phyloP scores from a whole-genome alignment of 2,329 filamentous ascomycete genomes.

The Hirsutella minnesotensis region DNA sequence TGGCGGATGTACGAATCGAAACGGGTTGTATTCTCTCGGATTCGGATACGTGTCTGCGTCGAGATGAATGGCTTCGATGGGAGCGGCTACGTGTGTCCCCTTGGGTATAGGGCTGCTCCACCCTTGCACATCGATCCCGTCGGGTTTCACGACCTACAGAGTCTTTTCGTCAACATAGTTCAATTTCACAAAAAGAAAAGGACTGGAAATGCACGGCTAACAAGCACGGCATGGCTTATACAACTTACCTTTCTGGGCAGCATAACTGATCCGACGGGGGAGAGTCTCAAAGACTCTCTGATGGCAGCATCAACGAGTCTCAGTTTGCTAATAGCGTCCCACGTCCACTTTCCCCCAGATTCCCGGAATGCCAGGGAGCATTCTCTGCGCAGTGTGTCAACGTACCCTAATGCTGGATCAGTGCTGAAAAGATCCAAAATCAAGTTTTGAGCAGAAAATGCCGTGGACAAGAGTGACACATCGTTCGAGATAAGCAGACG shows the following conservation, averaged over 20 bases:
- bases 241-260: neutral
- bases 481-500: neutral
- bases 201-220: no score
- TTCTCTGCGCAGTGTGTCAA: neutral
- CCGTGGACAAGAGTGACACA: neutral
- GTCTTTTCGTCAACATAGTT: no score
- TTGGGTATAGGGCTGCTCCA: neutral
- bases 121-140: neutral
- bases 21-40: neutral
- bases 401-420: neutral
- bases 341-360: neutral
- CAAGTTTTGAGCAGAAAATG: neutral
- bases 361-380: neutral
- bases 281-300: neutral
- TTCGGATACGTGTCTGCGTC: neutral
- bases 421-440: neutral
- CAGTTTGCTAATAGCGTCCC: neutral
- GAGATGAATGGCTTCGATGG: neutral
- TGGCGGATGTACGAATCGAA: neutral
- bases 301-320: neutral
- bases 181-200: no score
- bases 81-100: neutral
- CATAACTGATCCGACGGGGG: neutral
- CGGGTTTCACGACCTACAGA: neutral
- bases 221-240: no score